Conservation (phyloP, 805 yeast species). For the Torulaspora indica region DNA sequence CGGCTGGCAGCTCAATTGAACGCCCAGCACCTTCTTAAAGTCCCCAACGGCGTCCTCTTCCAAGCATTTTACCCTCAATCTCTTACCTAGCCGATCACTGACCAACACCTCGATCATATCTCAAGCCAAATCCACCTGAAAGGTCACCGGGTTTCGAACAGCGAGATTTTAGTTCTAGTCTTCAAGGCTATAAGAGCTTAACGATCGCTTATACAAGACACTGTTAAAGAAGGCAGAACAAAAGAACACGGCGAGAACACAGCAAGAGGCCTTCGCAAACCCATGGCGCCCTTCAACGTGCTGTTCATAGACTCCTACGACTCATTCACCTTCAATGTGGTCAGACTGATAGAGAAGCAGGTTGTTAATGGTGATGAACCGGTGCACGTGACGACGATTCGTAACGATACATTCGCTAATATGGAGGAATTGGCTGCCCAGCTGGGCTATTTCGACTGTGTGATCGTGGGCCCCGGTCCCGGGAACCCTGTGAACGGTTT, state of each 20-base stretch:
- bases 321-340: constrained; percentile 84
- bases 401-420: constrained; percentile 36
- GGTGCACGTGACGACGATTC: constrained; percentile 36
- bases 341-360: constrained; percentile 52
- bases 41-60: constrained; percentile 85
- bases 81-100: constrained; percentile 79
- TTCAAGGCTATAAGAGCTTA: too few species aligned
- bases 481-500: constrained; percentile 65
- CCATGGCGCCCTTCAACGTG: constrained; percentile 21
- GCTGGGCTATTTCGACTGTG: constrained; percentile 58
- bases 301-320: constrained; percentile 81
- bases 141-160: not conserved
- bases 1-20: constrained; percentile 74
- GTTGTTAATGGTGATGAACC: constrained; percentile 31
- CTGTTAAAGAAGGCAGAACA: not conserved
- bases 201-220: constrained; percentile 1
- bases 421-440: constrained; percentile 39
- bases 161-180: too few species aligned
- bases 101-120: constrained; percentile 67
- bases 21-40: constrained; percentile 74
- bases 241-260: not conserved
- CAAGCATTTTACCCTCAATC: constrained; percentile 81
- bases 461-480: constrained; percentile 96
- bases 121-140: not conserved
- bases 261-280: not conserved